Evolutionary conservation across 2,329 filamentous ascomycete genomes (phyloP).

Genomic region (Madurella fahalii): DNA sequence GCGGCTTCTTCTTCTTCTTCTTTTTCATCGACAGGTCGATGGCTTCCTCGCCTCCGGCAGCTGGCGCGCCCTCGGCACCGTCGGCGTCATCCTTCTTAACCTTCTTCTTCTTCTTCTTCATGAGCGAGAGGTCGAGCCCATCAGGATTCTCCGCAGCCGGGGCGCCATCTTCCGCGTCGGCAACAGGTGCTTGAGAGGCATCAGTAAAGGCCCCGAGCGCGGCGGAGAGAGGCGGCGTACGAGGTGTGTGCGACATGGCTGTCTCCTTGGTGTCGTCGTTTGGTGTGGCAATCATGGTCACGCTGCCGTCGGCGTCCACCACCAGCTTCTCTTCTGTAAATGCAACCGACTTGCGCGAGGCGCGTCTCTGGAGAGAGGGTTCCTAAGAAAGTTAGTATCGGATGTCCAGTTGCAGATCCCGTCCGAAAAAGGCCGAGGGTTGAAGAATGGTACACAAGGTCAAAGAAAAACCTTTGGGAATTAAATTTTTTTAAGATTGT

Average conservation of each 20-base stretch:
- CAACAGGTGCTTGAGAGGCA: constrained; percentile 43
- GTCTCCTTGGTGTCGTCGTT: constrained; percentile 72
- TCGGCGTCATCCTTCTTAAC: constrained; percentile 43
- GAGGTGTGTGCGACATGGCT: constrained; percentile 72
- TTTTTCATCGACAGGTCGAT: constrained; percentile 53
- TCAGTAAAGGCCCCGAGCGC: constrained; percentile 55
- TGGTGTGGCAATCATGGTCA: constrained; percentile 70
- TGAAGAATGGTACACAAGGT: no score
- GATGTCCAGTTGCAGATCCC: background rate
- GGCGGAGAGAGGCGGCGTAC: constrained; percentile 58
- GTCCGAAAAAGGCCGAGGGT: no score
- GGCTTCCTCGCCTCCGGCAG: constrained; percentile 47
- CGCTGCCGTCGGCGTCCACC: constrained; percentile 83
- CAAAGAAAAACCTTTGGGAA: no score
- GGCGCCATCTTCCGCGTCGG: constrained; percentile 43
- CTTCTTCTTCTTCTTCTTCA: constrained; percentile 84
- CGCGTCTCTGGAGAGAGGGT: constrained; percentile 34
- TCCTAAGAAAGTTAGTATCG: constrained; percentile 26
- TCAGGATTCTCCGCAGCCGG: constrained; percentile 57
- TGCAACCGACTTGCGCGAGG: constrained; percentile 81
- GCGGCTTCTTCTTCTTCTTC: constrained; percentile 78
- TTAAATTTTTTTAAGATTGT: background rate
- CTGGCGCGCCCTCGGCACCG: constrained; percentile 45
- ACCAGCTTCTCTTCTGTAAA: constrained; percentile 86
- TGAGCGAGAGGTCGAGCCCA: constrained; percentile 46